These are phyloP conservation scores for Clausena lansium DNA, from an alignment of 345 rosid genomes.

Conservation along the genomic window DNA sequence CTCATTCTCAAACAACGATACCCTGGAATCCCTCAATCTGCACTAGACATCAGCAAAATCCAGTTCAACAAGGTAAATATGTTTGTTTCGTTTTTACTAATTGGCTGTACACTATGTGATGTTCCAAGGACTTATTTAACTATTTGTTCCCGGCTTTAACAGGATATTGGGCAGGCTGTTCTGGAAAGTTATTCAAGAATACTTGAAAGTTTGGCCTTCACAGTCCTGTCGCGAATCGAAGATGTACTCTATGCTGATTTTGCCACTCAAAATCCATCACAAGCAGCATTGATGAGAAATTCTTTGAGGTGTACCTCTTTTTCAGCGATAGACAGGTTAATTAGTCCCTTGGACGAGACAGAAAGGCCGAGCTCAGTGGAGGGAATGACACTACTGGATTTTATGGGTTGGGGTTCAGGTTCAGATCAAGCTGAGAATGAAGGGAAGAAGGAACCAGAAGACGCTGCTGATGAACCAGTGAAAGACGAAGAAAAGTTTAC, in stretches of 20 bases:
- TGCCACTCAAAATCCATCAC: constrained; percentile 50
- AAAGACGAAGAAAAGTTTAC: constrained; percentile 42
- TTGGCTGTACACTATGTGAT: neutral
- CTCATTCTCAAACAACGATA: constrained; percentile 69
- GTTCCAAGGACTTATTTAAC: neutral
- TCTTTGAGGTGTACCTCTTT: constrained; percentile 12
- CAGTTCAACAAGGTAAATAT: constrained; percentile 59
- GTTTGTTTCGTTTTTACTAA: neutral
- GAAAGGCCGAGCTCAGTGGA: constrained; percentile 33
- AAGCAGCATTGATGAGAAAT: constrained; percentile 36
- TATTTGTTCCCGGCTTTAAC: constrained; percentile 14
- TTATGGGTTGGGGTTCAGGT: constrained; percentile 63
- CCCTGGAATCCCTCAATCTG: constrained; percentile 79
- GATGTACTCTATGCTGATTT: constrained; percentile 74
- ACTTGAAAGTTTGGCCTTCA: constrained; percentile 79
- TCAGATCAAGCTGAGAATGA: constrained; percentile 37
- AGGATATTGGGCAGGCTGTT: constrained; percentile 87
- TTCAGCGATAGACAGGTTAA: neutral
- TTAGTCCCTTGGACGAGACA: constrained; percentile 15
- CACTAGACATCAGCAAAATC: constrained; percentile 88
- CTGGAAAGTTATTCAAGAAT: constrained; percentile 87
- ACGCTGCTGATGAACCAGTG: constrained; percentile 23
- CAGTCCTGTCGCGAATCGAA: constrained; percentile 72
- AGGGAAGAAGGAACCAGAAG: constrained; percentile 28
- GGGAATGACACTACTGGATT: constrained; percentile 56